These are phyloP conservation scores for Cryptococcus wingfieldii DNA, from an alignment of 1,284 basidiomycete species.

Conservation along the genomic window DNA sequence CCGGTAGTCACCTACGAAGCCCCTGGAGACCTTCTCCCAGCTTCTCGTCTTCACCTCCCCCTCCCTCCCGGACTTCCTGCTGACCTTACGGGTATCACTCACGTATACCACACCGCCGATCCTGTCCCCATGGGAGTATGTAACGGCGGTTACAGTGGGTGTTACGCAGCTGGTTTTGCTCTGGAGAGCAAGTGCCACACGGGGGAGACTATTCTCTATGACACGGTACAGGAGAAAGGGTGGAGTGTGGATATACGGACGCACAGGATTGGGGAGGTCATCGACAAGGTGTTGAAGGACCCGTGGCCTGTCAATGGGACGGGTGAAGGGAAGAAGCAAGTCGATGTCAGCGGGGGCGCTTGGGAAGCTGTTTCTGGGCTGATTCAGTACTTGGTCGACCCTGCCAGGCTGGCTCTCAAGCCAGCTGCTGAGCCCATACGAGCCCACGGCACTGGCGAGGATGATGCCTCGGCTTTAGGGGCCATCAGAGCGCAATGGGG, in stretches of 20 bases:
- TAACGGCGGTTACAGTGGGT: constrained; percentile 48
- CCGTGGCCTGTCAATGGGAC: constrained; percentile 59
- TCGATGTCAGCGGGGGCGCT: no score
- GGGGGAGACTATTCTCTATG: constrained; percentile 79
- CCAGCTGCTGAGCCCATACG: no score
- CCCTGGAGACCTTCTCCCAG: constrained; percentile 83
- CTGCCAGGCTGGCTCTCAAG: no score
- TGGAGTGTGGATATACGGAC: constrained; percentile 77
- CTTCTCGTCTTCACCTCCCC: constrained; percentile 81
- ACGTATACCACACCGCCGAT: constrained; percentile 57
- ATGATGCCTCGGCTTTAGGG: no score
- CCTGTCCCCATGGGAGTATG: constrained; percentile 51
- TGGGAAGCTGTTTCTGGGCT: no score
- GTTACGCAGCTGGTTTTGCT: constrained; percentile 50
- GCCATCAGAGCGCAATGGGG: constrained; percentile 21
- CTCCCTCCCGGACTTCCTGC: constrained; percentile 51
- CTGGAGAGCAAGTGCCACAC: constrained; percentile 63
- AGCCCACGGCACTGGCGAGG: no score
- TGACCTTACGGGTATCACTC: constrained; percentile 50
- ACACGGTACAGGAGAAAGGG: constrained; percentile 74
- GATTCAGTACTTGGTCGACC: no score
- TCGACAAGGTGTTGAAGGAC: constrained; percentile 65
- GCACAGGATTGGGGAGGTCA: constrained; percentile 71
- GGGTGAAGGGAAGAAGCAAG: no score
- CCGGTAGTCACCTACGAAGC: constrained; percentile 88